These are phyloP conservation scores for Kazachstania kunashirensis DNA, from an alignment of 805 yeast genomes.

Conservation along the genomic window DNA sequence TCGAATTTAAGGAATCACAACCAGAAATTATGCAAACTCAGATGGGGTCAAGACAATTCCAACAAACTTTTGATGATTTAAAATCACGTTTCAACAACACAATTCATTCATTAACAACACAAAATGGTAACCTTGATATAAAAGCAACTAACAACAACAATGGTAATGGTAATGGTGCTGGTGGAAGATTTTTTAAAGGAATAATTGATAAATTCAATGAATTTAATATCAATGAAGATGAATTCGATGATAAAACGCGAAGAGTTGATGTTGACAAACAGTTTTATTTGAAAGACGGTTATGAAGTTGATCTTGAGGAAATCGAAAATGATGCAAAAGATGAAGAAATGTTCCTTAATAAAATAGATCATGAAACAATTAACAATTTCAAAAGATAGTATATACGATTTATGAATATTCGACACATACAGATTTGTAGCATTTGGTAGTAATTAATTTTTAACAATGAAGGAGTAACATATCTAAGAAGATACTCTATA, in stretches of 20 bases:
- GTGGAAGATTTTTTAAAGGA: conserved; percentile 12
- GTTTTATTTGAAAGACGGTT: conserved; percentile 20
- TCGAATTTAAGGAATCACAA: conserved; percentile 18
- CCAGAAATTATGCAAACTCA: conserved; percentile 1
- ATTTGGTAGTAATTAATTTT: no score
- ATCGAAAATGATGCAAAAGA: conserved; percentile 14
- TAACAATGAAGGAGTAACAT: no score
- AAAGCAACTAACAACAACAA: neutral
- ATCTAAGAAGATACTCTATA: no score
- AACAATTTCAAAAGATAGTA: neutral
- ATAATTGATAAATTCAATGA: conserved; percentile 26
- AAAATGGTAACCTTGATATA: neutral
- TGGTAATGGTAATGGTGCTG: neutral
- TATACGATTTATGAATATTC: no score
- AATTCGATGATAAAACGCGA: conserved; percentile 17
- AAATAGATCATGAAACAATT: conserved; percentile 1
- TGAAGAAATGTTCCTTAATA: conserved; percentile 4
- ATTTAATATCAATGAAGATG: conserved; percentile 25
- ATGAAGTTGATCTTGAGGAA: conserved; percentile 23
- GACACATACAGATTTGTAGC: no score
- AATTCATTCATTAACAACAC: neutral
- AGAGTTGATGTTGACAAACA: conserved; percentile 10
- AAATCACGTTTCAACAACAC: neutral
- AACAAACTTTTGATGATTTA: neutral
- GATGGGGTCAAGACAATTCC: neutral